Conservation (phyloP, 2,329 filamentous ascomycete species). For the Epichloe festucae region DNA sequence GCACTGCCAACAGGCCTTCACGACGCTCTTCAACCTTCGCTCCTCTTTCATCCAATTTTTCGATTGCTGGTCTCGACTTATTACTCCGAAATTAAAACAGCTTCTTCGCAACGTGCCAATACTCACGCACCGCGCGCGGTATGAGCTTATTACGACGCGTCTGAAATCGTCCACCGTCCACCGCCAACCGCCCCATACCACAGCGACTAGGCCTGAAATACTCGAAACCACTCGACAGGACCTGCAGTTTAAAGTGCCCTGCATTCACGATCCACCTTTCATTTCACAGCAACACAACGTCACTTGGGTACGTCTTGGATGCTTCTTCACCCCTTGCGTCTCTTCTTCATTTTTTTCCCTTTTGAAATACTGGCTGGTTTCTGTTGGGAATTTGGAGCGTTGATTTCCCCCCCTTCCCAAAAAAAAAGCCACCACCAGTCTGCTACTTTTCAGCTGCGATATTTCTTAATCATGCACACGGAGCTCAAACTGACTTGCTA, state of each 20-base stretch:
- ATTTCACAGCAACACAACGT: not conserved
- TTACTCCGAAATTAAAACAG: not conserved
- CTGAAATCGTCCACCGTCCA: not conserved
- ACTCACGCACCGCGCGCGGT: not conserved
- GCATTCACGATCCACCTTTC: slow-evolving; percentile 4
- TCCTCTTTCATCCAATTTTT: not conserved
- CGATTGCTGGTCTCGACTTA: not conserved
- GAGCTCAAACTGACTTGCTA: not conserved
- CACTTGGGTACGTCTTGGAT: slow-evolving; percentile 3
- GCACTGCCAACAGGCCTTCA: not conserved
- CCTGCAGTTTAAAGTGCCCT: slow-evolving; percentile 1
- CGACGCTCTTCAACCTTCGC: not conserved
- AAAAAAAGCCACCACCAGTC: not conserved
- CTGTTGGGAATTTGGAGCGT: not conserved
- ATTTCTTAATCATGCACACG: not conserved
- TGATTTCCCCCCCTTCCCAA: not conserved
- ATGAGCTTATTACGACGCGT: slow-evolving; percentile 4
- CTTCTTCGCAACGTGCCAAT: not conserved
- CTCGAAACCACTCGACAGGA: not conserved
- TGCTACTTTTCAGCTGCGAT: not conserved
- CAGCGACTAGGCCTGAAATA: not conserved
- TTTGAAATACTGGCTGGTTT: not conserved
- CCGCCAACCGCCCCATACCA: not conserved
- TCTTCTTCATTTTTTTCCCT: not conserved
- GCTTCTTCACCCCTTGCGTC: not conserved